Conservation (phyloP, 2,329 filamentous ascomycete genomes). For the Aspergillus terreus region DNA sequence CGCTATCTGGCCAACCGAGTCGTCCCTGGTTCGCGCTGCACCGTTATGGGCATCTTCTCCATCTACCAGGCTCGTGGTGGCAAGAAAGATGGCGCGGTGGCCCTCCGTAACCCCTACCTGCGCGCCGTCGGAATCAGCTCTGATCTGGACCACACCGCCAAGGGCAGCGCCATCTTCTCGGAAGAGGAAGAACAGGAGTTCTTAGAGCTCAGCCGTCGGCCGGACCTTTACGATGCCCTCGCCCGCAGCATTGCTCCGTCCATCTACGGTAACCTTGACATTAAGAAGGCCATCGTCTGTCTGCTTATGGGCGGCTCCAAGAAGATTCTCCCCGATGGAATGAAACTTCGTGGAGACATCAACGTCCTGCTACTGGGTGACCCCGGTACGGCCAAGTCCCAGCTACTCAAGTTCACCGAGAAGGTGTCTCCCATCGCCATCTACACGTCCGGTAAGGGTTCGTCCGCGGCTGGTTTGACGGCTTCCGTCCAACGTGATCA, state of each 20-base stretch:
- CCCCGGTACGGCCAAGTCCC: conserved; percentile 96
- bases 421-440: conserved; percentile 95
- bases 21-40: conserved; percentile 90
- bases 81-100: conserved; percentile 80
- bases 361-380: conserved; percentile 96
- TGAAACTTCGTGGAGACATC: conserved; percentile 96
- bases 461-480: conserved; percentile 93
- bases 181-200: conserved; percentile 99
- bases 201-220: conserved; percentile 79
- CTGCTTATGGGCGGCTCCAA: conserved; percentile 92
- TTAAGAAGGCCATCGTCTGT: conserved; percentile 96
- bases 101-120: conserved; percentile 92
- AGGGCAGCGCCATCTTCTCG: conserved; percentile 77
- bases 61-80: conserved; percentile 92
- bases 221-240: conserved; percentile 89
- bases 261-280: conserved; percentile 93
- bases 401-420: conserved; percentile 94
- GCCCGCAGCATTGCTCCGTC: conserved; percentile 92
- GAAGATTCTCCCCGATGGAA: conserved; percentile 94
- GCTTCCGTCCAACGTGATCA: conserved; percentile 94
- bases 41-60: conserved; percentile 94
- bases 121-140: conserved; percentile 88
- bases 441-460: conserved; percentile 97
- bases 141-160: conserved; percentile 83
- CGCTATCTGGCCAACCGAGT: conserved; percentile 93